phyloP scores from a whole-genome alignment of 1,139 yeast species.

The Magnusiomyces paraingens region DNA sequence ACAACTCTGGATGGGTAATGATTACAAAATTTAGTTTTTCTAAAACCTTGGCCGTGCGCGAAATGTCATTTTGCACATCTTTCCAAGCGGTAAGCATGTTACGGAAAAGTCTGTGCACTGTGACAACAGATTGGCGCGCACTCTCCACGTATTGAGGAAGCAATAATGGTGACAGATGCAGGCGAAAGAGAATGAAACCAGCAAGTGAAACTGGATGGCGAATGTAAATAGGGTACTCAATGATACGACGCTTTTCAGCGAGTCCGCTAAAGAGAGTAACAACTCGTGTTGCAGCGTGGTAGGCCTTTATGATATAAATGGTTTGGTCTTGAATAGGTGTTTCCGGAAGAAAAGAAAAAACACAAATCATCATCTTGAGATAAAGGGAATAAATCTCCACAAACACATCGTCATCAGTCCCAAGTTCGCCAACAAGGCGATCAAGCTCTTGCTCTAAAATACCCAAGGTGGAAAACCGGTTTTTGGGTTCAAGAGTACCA shows the following conservation, averaged over 20 bases:
- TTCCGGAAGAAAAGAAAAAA: slow-evolving; percentile 87
- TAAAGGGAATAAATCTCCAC: slow-evolving; percentile 79
- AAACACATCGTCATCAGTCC: slow-evolving; percentile 43
- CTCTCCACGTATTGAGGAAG: slow-evolving; percentile 77
- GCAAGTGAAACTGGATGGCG: slow-evolving; percentile 81
- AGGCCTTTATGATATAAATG: slow-evolving; percentile 75
- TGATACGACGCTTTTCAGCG: slow-evolving; percentile 59
- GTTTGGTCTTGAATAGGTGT: slow-evolving; percentile 87
- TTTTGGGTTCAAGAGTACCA: slow-evolving; percentile 79
- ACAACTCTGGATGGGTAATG: slow-evolving; percentile 80
- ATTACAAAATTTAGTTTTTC: slow-evolving; percentile 85
- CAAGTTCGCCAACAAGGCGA: slow-evolving; percentile 55
- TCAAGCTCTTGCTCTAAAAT: slow-evolving; percentile 75
- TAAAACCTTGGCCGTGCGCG: slow-evolving; percentile 87
- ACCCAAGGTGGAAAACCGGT: slow-evolving; percentile 72
- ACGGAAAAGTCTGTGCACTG: slow-evolving; percentile 80
- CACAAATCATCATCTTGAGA: slow-evolving; percentile 73
- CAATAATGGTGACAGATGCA: slow-evolving; percentile 73
- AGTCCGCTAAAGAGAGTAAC: slow-evolving; percentile 71
- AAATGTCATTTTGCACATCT: slow-evolving; percentile 81
- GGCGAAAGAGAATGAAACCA: slow-evolving; percentile 69
- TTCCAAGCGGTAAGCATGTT: slow-evolving; percentile 90
- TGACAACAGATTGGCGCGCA: slow-evolving; percentile 87
- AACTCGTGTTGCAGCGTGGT: slow-evolving; percentile 72
- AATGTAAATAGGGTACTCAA: slow-evolving; percentile 80